Conservation (phyloP, 192 early-diverging fungal species). For the Phycomyces nitens region DNA sequence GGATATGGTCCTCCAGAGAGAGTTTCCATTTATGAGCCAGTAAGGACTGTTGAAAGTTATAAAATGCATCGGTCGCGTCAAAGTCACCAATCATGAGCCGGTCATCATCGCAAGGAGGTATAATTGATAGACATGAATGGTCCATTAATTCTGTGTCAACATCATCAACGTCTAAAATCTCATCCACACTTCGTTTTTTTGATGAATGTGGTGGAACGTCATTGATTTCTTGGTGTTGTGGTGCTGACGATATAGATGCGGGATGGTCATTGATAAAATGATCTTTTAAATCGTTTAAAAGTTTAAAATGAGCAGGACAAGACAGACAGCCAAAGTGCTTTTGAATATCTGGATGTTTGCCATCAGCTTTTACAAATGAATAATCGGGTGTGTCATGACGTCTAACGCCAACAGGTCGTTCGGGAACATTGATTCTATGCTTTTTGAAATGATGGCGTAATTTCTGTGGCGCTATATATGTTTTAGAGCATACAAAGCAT, state of each 20-base stretch:
- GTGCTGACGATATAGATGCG: not conserved
- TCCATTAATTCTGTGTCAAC: slow-evolving; percentile 1
- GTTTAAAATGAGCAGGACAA: slow-evolving; percentile 4
- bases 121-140: slow-evolving; percentile 6
- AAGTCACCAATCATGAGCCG: slow-evolving; percentile 1
- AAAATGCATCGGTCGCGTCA: slow-evolving; percentile 6
- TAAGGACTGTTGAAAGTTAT: slow-evolving; percentile 13
- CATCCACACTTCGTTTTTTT: no score
- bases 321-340: slow-evolving; percentile 1
- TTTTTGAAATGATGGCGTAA: slow-evolving; percentile 5
- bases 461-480: slow-evolving; percentile 4
- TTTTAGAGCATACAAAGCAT: slow-evolving; percentile 1
- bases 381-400: not conserved
- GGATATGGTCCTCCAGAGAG: slow-evolving; percentile 17
- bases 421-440: not conserved
- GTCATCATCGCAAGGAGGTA: slow-evolving; percentile 2
- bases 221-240: not conserved
- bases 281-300: slow-evolving; percentile 6
- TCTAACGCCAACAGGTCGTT: slow-evolving; percentile 6
- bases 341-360: slow-evolving; percentile 1
- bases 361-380: slow-evolving; percentile 1
- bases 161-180: no score
- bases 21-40: slow-evolving; percentile 15
- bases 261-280: slow-evolving; percentile 9
- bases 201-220: no score